Evolutionary conservation across 352 stramenopile genomes (phyloP), one percentile per base, ranked within the genome.

Genomic region (Pythium rhizo-oryzae): DNA sequence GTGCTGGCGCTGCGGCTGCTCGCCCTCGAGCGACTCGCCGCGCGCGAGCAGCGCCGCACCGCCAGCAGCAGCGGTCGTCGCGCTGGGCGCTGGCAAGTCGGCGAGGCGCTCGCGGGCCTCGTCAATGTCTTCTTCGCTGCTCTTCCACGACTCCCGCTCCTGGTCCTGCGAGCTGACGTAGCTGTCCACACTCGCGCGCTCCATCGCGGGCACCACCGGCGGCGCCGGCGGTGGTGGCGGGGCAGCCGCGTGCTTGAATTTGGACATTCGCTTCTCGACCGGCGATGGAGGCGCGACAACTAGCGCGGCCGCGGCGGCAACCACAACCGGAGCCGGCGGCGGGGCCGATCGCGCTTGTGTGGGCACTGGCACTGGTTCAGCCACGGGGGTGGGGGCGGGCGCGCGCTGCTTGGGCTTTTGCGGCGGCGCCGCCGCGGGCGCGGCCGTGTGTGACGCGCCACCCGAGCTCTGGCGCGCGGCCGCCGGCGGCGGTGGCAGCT

Each of bases 1-100:
- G 64, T 91, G 82, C 47, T 82, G 65, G 3, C 74, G 79, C 60
- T 74, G 57, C 8, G 41, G 73, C 67, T 55, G 54, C 1, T 66
- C 65, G 9, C 23, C 63, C 49, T 70, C 63, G 5, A 70, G 24
- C 35, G 55, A 70, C 30, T 59, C 55, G 55, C 62, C 62, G 23
- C 62, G 62, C 11, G 53, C 62, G 9, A 65, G 59, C 49, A 59
- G 49, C 19, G 25, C 46, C 6, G 21, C 24, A 15, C 35, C 47
- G 6, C 6, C 5, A 39, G 6, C 33, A 39, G 6, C 33, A 39
- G 33, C 11, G 4, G 30, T 37, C 9, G 59, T 23, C 9, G n/a
- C 8, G 13, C 11, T 16, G 6, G 55, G 55, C 24, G 46, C 9
- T 9, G 46, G 46, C 25, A 67, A 21, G 19, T 67, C 65, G 39